These are phyloP conservation scores for Kluyveromyces marxianus DNA, from an alignment of 1,139 yeast genomes.

Conservation along the genomic window DNA sequence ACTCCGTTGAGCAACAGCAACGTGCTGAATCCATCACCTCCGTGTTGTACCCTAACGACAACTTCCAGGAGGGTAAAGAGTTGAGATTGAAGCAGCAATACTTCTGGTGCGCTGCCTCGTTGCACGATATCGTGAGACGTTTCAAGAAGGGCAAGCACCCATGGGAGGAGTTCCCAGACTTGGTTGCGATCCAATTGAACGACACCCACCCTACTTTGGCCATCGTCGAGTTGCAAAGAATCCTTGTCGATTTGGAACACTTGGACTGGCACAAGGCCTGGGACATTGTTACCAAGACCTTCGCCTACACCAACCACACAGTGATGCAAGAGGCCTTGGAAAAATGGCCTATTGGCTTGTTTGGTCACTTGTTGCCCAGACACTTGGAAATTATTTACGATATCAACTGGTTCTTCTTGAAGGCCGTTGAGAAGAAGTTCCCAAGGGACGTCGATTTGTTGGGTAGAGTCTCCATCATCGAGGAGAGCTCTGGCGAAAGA, in stretches of 20 bases:
- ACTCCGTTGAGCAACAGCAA: constrained; percentile 79
- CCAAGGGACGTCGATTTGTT: constrained; percentile 65
- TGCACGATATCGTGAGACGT: constrained; percentile 85
- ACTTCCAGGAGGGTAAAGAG: constrained; percentile 86
- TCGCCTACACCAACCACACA: constrained; percentile 92
- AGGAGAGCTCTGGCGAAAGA: constrained; percentile 63
- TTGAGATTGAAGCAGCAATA: constrained; percentile 91
- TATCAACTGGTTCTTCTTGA: constrained; percentile 72
- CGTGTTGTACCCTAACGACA: constrained; percentile 87
- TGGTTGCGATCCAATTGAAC: constrained; percentile 85
- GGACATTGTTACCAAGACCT: constrained; percentile 71
- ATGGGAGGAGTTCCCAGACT: constrained; percentile 79
- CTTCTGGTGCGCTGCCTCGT: constrained; percentile 94
- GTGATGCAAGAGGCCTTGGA: constrained; percentile 93
- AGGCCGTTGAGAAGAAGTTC: constrained; percentile 65
- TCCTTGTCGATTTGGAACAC: constrained; percentile 76
- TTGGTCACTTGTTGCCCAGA: constrained; percentile 77
- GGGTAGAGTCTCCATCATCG: constrained; percentile 71
- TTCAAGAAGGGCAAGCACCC: constrained; percentile 73
- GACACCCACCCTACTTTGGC: constrained; percentile 96
- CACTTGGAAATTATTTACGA: constrained; percentile 88
- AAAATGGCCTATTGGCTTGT: constrained; percentile 85
- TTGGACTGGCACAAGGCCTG: constrained; percentile 80
- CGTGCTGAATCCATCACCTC: constrained; percentile 88
- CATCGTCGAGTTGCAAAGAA: constrained; percentile 80